Evolutionary conservation across 352 stramenopile genomes (phyloP).

Genomic region (Pythium monospermum): DNA sequence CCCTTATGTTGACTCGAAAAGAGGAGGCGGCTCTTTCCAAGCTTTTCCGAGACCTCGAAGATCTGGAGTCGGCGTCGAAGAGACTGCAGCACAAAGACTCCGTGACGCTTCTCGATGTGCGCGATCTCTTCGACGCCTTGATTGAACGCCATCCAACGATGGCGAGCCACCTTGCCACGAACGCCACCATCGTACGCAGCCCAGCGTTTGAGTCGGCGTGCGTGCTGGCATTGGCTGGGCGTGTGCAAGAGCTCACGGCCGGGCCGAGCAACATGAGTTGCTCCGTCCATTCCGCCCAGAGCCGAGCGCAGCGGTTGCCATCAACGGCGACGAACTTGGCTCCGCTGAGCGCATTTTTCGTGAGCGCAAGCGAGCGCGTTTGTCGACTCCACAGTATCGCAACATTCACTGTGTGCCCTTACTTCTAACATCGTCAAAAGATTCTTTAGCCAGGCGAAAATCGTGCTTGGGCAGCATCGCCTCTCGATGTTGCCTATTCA

Average conservation of each 20-base stretch:
- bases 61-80: constrained; percentile 6
- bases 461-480: constrained; percentile 1
- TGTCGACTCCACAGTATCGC: background rate
- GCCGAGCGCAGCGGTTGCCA: background rate
- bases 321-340: background rate
- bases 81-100: background rate
- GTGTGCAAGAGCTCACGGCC: background rate
- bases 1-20: constrained; percentile 1
- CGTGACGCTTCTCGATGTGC: background rate
- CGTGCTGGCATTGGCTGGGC: background rate
- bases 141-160: background rate
- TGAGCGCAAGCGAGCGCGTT: background rate
- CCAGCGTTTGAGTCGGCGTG: constrained; percentile 1
- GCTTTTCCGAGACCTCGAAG: background rate
- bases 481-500: background rate
- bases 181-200: constrained; percentile 1
- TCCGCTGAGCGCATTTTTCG: background rate
- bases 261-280: background rate
- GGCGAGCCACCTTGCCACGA: background rate
- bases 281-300: background rate
- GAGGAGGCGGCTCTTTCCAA: background rate
- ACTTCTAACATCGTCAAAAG: constrained; percentile 4
- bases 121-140: constrained; percentile 10
- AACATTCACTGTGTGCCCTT: no score
- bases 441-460: constrained; percentile 6